Evolutionary conservation across 2,329 filamentous ascomycete species (phyloP).

Genomic region (Teratosphaeria nubilosa): DNA sequence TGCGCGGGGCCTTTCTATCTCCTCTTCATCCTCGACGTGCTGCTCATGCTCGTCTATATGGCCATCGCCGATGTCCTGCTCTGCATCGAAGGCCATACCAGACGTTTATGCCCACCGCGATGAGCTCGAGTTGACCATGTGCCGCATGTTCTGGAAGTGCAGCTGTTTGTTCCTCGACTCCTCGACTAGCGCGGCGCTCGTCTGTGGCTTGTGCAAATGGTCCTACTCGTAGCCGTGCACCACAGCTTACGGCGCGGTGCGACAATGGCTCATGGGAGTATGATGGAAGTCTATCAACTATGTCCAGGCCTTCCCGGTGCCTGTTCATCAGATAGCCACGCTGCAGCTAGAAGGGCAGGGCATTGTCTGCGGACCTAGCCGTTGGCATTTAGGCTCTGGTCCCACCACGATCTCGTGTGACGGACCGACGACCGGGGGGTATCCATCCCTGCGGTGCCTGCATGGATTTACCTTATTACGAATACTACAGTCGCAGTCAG

Average conservation of each 20-base stretch:
- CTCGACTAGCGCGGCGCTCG: neutral
- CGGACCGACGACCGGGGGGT: neutral
- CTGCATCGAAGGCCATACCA: constrained; percentile 1
- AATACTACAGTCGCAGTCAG: neutral
- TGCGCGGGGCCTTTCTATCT: constrained; percentile 27
- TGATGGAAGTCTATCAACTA: neutral
- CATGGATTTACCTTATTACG: neutral
- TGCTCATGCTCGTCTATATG: neutral
- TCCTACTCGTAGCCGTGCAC: no score
- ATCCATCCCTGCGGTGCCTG: neutral
- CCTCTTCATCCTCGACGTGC: constrained; percentile 11
- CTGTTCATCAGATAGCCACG: neutral
- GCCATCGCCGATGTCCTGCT: constrained; percentile 1
- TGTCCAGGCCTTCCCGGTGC: neutral
- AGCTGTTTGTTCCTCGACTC: neutral
- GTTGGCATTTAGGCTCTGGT: neutral
- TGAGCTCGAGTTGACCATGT: neutral
- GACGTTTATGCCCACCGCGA: neutral
- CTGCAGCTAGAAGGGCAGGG: neutral
- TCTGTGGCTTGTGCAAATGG: neutral
- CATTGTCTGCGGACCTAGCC: neutral
- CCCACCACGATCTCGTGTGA: neutral
- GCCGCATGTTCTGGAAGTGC: neutral
- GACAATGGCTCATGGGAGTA: neutral
- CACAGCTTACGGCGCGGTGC: neutral